Evolutionary conservation across 257 asterid genomes (phyloP), one percentile per base, ranked within the genome.

Genomic region (Vinca minor): DNA sequence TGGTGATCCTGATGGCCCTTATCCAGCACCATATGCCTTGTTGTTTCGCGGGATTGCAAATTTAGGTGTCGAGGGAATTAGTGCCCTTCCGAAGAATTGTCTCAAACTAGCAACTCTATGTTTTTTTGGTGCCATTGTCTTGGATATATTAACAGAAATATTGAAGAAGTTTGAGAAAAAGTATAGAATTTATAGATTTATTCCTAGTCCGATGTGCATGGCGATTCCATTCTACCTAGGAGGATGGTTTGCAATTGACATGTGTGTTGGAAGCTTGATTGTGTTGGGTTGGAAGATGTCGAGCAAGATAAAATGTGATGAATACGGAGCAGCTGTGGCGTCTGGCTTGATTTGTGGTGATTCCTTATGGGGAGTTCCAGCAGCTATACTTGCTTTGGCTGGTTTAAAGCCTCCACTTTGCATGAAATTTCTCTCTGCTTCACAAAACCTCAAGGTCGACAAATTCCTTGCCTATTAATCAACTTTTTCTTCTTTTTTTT

Each of bases 161-260:
- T 26, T 85, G 78, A 49, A 59, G 56, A 72, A 29, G 59, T 56
- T 11, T 13, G 95, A 87, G 55, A 82, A 81, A 0, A 85, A 65
- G 67, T 76, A 49, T 9, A 32, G 72, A 72, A 48, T 82, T 0
- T 69, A 82, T 62, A 71, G 91, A 64, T 82, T 85, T 32, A 46
- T 87, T 2, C 94, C 96, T 0, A 85, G 80, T 54, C 86, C 96
- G 0, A 87, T 87, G 96, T 87, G 91, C 73, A 87, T 87, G 94
- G 96, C 96, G 0, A 83, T 85, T 17, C 96, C 96, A 0, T 85
- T 87, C 79, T 85, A 85, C 52, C 71, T 85, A 0, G 91, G 95
- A 6, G 84, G 78, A 0, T 85, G 82, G 65, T 87, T 87, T 36
- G 73, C 96, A 46, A 83, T 85, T 8, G 96, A 87, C 50, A 87